Evolutionary conservation across 345 rosid genomes (phyloP), one percentile per base, ranked within the genome.

Genomic region (Draba incana): DNA sequence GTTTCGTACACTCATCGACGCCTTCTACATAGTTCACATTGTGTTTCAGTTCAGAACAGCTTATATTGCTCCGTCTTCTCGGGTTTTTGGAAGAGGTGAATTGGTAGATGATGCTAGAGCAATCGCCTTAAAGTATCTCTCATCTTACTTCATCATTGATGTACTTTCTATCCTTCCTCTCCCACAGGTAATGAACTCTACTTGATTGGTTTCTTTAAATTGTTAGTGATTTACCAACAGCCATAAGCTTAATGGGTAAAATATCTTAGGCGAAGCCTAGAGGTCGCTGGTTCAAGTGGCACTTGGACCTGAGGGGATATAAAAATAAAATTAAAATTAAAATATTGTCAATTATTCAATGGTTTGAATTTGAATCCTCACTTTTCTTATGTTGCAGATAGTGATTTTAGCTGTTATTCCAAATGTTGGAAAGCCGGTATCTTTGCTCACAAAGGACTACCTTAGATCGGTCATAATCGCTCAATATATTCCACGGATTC

Each of bases 61-160:
- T 60, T 75, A 62, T 33, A 57, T 75, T 14, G 13, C 79, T 16
- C 79, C 79, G 42, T 61, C 71, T 57, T 75, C 79, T 8, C 49
- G 75, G 7, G 66, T 69, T 39, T 70, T 75, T 35, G 79, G 79
- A 16, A 75, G 79, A 61, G 79, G 79, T 6, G 79, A 75, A 43
- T 30, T 75, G 71, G 71, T 75, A 4, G 75, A 63, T 49, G 79
- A 75, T 75, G 61, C 66, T 55, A 68, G 39, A 41, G 14, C 73
- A 2, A 75, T 75, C 57, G 75, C 79, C n/a, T 14, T 69, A 0
- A 75, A 69, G 69, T 75, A 75, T 49, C 52, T 75, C 61, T 57
- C 66, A 0, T 62, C 79, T 23, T 69, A 69, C 59, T 75, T 75
- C 37, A 44, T 70, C 44, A 75, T 75, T 38, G 75, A 75, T 60